Base-by-base conservation (phyloP, 768 basidiomycete species). In the Mycena amicta region DNA sequence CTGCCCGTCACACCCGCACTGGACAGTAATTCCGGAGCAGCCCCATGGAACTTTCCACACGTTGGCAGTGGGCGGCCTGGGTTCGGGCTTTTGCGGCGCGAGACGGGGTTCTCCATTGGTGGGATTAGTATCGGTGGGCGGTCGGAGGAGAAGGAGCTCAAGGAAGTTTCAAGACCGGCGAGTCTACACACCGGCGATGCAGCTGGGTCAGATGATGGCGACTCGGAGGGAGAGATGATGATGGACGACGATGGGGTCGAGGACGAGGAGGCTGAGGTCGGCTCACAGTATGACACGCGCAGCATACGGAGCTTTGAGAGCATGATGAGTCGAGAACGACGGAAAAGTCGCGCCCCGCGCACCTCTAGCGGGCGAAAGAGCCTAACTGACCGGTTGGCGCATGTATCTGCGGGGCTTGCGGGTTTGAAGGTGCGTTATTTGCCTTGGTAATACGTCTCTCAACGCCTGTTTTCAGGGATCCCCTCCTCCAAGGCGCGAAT, bases 221-320 rank as follows among this genome's bases (percentile, higher is more conserved):
- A n/a, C n/a, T 77, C 86, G 61, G 71, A 86, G 6, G 70, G 70
- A 0, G 70, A 63, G 0, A 70, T 49, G 53, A 64, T 16, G 62
- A 75, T 56, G 20, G 71, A 67, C 1, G 74, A 71, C 4, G 79
- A 78, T 20, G 75, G 71, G 3, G 71, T 70, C 2, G 74, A 68
- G 23, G 70, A 74, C 3, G 68, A 74, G 13, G 74, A 70, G 23
- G 77, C 45, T 68, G 76, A 57, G 63, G 73, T 28, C 2, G 53
- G 56, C 5, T 56, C 62, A 50, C 69, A 64, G 46, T 73, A 79
- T 56, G 92, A 93, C 70, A 66, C 84, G 41, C 78, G 88, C 73
- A 93, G 92, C 64, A 90, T 95, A 53, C 76, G 85, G 63, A 95
- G 93, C 69, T 94, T 95, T 67, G 89, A 88, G 76, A 93, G 84